These are phyloP conservation scores for Parietichytrium sp. DNA, from an alignment of 108 stramenopile genomes.

Conservation along the genomic window DNA sequence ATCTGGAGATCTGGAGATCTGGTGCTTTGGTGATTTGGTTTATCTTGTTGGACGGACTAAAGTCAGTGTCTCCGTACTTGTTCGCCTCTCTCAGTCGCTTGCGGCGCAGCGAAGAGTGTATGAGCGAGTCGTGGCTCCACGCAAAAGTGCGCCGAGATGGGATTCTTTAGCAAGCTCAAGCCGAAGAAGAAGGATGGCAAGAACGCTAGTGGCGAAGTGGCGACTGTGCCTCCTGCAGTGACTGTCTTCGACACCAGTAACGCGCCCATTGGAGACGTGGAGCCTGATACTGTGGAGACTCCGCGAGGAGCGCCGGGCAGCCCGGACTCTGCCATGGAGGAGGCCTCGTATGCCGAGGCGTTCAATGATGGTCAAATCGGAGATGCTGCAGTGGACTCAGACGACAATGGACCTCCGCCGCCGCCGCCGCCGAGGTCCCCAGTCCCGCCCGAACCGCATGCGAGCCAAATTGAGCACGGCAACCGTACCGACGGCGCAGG, in stretches of 20 bases:
- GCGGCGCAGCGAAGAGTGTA: no score
- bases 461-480: not conserved
- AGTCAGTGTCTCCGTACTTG: no score
- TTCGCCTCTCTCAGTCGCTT: no score
- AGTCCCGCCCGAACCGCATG: not conserved
- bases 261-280: not conserved
- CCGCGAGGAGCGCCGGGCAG: not conserved
- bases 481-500: not conserved
- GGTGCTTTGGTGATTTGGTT: no score
- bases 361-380: no score
- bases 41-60: no score
- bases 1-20: no score
- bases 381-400: not conserved
- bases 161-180: conserved; percentile 39
- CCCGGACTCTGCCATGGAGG: not conserved
- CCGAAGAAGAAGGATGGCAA: not conserved
- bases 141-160: no score
- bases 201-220: not conserved
- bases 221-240: not conserved
- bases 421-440: not conserved
- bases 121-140: no score
- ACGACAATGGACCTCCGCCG: not conserved
- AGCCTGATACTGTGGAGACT: not conserved
- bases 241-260: not conserved
- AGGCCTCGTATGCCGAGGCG: not conserved